phyloP scores from a whole-genome alignment of 148 eudicot genomes.

The Persicaria maculosa region DNA sequence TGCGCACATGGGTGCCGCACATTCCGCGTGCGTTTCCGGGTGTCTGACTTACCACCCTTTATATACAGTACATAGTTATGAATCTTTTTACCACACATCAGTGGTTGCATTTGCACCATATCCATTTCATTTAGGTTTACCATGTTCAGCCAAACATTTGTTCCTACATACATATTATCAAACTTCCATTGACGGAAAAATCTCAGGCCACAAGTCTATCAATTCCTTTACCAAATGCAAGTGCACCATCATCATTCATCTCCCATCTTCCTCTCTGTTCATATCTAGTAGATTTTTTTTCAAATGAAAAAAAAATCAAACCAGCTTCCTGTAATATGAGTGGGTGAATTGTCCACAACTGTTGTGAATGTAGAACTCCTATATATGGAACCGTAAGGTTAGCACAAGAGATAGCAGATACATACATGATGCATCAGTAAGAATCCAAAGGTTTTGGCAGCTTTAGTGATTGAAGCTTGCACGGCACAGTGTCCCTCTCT shows the following conservation, averaged over 20 bases:
- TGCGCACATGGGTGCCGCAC: too few species aligned
- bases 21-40: too few species aligned
- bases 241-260: background rate
- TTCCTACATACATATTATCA: background rate
- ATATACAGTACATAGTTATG: too few species aligned
- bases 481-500: slow-evolving; percentile 7
- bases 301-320: background rate
- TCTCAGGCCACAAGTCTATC: background rate
- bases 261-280: too few species aligned
- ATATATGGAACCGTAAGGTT: background rate
- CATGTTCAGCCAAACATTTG: background rate
- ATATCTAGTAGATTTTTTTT: too few species aligned
- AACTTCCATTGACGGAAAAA: background rate
- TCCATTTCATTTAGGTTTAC: too few species aligned
- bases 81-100: too few species aligned
- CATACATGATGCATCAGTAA: background rate
- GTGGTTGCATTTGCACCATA: too few species aligned
- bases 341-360: slow-evolving; percentile 9
- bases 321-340: background rate
- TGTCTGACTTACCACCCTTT: too few species aligned
- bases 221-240: background rate
- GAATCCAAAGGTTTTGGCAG: slow-evolving; percentile 1
- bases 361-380: background rate
- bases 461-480: slow-evolving; percentile 10
- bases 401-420: background rate